Evolutionary conservation across 257 asterid species (phyloP).

Genomic region (Salvia miltiorrhiza): DNA sequence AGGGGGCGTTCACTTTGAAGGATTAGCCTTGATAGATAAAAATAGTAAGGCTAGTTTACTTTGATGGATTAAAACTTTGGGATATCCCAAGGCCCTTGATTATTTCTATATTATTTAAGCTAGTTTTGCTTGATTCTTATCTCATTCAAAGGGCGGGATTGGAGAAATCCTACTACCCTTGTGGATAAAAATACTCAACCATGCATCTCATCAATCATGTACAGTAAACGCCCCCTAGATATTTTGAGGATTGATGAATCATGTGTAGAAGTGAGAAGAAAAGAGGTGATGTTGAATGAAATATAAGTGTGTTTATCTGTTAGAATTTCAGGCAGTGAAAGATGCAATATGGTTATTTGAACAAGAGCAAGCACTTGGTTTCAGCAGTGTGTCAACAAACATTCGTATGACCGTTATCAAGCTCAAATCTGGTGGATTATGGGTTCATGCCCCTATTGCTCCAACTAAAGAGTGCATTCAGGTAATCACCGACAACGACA

Average conservation of each 20-base stretch:
- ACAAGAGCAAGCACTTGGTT: conserved; percentile 97
- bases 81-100: too few relatives aligned
- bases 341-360: conserved; percentile 77
- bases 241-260: background rate
- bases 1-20: too few relatives aligned
- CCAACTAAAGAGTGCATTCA: conserved; percentile 92
- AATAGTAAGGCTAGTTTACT: too few relatives aligned
- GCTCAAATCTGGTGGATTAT: conserved; percentile 86
- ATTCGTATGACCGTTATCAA: conserved; percentile 90
- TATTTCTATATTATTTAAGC: too few relatives aligned
- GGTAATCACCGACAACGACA: conserved; percentile 31
- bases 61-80: too few relatives aligned
- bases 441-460: conserved; percentile 98
- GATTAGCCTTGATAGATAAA: too few relatives aligned
- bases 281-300: background rate
- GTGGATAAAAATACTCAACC: too few relatives aligned
- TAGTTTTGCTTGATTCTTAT: too few relatives aligned
- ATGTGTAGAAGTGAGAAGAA: background rate
- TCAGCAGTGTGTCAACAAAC: conserved; percentile 95
- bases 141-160: too few relatives aligned
- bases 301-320: conserved; percentile 15
- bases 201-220: too few relatives aligned
- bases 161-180: too few relatives aligned
- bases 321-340: conserved; percentile 66
- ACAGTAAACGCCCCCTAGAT: too few relatives aligned